phyloP scores from a whole-genome alignment of 2,329 filamentous ascomycete species.

The Westerdykella aurantiaca region DNA sequence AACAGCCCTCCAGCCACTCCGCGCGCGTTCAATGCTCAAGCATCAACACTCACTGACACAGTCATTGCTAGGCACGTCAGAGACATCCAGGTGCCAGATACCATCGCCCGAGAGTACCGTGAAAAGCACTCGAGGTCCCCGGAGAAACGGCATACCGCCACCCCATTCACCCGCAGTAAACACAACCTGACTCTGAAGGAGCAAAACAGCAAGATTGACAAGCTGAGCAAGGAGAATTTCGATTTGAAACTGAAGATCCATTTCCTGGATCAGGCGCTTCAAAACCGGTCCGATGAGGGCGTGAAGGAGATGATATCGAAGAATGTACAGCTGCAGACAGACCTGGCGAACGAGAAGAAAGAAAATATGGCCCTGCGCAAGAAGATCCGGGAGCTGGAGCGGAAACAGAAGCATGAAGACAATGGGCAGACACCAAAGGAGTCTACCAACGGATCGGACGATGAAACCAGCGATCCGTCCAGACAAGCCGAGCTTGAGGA shows the following conservation, averaged over 20 bases:
- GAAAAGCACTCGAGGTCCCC: conserved; percentile 62
- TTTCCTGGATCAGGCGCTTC: conserved; percentile 88
- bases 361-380: conserved; percentile 81
- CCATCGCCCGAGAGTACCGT: conserved; percentile 78
- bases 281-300: conserved; percentile 90
- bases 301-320: conserved; percentile 98
- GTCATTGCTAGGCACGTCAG: conserved; percentile 82
- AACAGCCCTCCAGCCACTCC: conserved; percentile 62
- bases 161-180: conserved; percentile 36
- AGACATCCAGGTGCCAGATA: conserved; percentile 86
- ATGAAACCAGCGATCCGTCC: conserved; percentile 50
- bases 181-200: conserved; percentile 78
- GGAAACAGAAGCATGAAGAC: conserved; percentile 58
- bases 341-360: conserved; percentile 79
- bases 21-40: conserved; percentile 47
- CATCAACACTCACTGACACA: conserved; percentile 71
- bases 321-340: conserved; percentile 91
- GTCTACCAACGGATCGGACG: conserved; percentile 43
- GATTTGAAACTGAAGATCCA: conserved; percentile 96
- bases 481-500: conserved; percentile 69
- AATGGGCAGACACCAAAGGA: conserved; percentile 46
- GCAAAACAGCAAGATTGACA: conserved; percentile 94
- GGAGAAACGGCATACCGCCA: conserved; percentile 49
- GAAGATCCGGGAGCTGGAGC: conserved; percentile 80
- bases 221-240: conserved; percentile 96